Evolutionary conservation across 306 rosid genomes (phyloP).

Genomic region (Cucumis sativus): DNA sequence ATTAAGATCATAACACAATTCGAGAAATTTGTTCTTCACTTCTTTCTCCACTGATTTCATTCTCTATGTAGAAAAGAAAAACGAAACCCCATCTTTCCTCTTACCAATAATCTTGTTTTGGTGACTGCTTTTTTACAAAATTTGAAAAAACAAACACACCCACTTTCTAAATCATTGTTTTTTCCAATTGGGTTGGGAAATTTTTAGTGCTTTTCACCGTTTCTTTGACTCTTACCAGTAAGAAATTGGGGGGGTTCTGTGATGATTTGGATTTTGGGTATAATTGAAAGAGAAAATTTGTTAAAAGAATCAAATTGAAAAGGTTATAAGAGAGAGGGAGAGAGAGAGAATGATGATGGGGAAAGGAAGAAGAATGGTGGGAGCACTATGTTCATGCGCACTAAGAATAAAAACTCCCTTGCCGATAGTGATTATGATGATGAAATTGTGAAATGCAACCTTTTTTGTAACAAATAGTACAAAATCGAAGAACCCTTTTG

Average conservation of each 20-base stretch:
- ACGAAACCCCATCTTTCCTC: not conserved
- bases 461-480: not conserved
- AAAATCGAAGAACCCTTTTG: not conserved
- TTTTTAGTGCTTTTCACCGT: not conserved
- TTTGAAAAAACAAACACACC: not conserved
- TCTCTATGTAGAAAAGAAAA: not conserved
- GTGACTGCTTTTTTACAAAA: not conserved
- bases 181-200: not conserved
- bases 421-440: not conserved
- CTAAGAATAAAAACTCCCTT: not conserved
- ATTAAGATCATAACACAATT: not conserved
- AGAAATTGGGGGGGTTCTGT: not conserved
- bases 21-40: not conserved
- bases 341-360: not conserved
- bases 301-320: not conserved
- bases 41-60: not conserved
- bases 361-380: not conserved
- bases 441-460: not conserved
- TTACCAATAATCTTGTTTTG: not conserved
- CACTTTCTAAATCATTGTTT: not conserved
- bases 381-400: not conserved
- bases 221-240: not conserved
- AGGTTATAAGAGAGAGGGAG: not conserved
- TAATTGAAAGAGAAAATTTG: not conserved
- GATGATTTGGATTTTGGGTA: not conserved